phyloP scores from a whole-genome alignment of 2,329 filamentous ascomycete genomes.

The Pseudopithomyces maydicus region DNA sequence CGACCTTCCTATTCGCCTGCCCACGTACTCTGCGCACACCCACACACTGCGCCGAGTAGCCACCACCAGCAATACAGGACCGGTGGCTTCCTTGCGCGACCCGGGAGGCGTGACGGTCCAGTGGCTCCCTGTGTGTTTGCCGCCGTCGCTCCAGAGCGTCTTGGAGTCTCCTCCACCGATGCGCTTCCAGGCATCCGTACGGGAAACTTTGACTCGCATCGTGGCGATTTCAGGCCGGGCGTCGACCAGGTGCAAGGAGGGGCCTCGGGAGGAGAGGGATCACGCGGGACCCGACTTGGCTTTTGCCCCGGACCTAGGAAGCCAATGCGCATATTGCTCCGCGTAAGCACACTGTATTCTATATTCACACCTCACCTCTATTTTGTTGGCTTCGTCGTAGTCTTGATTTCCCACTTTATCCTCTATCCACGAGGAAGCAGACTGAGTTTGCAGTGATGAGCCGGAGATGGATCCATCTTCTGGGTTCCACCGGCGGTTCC shows the following conservation, averaged over 20 bases:
- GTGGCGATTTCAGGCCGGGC: background rate
- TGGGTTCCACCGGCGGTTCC: constrained; percentile 5
- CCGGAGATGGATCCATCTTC: background rate
- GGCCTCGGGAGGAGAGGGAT: no score
- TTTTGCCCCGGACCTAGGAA: background rate
- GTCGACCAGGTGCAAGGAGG: no score
- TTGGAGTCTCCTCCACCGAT: background rate
- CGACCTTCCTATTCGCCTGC: constrained; percentile 2
- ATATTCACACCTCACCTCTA: background rate
- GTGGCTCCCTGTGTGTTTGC: background rate
- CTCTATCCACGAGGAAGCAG: background rate
- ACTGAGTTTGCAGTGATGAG: background rate
- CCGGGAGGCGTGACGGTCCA: background rate
- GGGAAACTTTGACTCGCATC: background rate
- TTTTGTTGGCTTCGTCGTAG: background rate
- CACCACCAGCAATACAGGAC: background rate
- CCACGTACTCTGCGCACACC: background rate
- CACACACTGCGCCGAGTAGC: background rate
- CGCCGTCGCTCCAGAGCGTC: background rate
- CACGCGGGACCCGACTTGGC: background rate
- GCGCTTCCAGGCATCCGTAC: background rate
- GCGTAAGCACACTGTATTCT: constrained; percentile 2
- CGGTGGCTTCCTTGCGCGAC: constrained; percentile 1
- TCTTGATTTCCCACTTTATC: background rate
- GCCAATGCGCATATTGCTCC: background rate